Percentiles rank a stretch among this genome's conserved stretches.
phyloP scores from a whole-genome alignment of 2,329 filamentous ascomycete species.

The Huntiella moniliformis region DNA sequence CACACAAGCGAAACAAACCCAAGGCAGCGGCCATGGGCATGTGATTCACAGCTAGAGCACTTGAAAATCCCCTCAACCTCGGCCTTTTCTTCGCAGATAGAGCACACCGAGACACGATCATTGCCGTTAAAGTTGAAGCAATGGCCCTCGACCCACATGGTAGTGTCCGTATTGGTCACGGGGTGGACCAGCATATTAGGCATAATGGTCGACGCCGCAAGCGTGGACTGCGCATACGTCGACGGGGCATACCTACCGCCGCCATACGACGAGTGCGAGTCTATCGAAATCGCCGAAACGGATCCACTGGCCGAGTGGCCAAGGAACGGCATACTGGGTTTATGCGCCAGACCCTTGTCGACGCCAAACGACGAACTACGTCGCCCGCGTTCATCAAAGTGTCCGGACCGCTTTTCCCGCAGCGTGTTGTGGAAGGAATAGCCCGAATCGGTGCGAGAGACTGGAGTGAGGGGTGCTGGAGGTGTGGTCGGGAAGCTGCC shows the following conservation, averaged over 20 bases:
- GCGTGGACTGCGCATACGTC: conserved; percentile 67
- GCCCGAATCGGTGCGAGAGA: conserved; percentile 82
- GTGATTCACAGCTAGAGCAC: conserved; percentile 44
- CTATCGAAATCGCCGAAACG: conserved; percentile 39
- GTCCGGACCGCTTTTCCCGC: conserved; percentile 82
- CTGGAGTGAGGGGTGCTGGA: conserved; percentile 38
- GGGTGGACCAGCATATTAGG: conserved; percentile 65
- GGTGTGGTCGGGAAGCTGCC: conserved; percentile 59
- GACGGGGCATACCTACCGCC: conserved; percentile 57
- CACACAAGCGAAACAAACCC: conserved; percentile 46
- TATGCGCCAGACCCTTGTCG: conserved; percentile 49
- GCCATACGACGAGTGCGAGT: conserved; percentile 53
- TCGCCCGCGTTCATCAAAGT: conserved; percentile 67
- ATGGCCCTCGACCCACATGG: conserved; percentile 70
- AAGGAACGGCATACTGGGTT: conserved; percentile 57
- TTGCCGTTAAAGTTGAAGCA: conserved; percentile 46
- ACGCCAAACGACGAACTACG: conserved; percentile 86
- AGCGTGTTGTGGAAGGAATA: conserved; percentile 72
- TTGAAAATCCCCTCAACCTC: conserved; percentile 56
- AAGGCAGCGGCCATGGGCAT: conserved; percentile 40
- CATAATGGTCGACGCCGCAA: conserved; percentile 75
- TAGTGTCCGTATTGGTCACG: conserved; percentile 59
- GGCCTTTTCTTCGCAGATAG: conserved; percentile 58
- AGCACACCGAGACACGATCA: conserved; percentile 44
- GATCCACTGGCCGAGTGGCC: conserved; percentile 41